Evolutionary conservation across 2,329 filamentous ascomycete species (phyloP), one percentile per base, ranked within the genome.

Genomic region (Alternaria solani): DNA sequence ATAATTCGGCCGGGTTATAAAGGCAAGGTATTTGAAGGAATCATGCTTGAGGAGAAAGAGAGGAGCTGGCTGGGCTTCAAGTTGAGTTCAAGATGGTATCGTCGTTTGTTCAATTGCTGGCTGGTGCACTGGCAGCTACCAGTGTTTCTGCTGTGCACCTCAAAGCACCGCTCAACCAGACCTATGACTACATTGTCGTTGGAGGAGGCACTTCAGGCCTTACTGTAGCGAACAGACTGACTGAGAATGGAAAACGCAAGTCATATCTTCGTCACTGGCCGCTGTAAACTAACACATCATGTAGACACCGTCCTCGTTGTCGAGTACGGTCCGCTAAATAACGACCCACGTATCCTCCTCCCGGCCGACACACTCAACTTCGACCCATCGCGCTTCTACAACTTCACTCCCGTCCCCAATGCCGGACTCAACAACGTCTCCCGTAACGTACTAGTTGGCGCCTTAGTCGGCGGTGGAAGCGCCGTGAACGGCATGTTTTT

Each of bases 401-500:
- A 65, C 34, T 54, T 67, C 5, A 62, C 62, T 1, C 63, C 56
- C 1, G 51, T 57, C 12, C 64, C 64, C 1, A 54, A 59, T 7
- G 25, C 55, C 3, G 57, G 58, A 14, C 54, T 67, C n/a, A 61
- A 63, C 12, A 67, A 68, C 23, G 5, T 14, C 5, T 59, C 57
- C 3, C 39, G 30, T 7, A 28, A 12, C 23, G 61, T 75, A 5
- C 32, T 41, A 2, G 63, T 63, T 7, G 72, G 68, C 12, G 63
- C 63, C 1, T 60, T 72, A 4, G 71, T 78, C 1, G 75, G 76
- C 8, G 77, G 76, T 2, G 66, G 72, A 23, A 67, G 63, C 23
- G 69, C 69, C 1, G 65, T 77, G 28, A 78, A 79, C 59, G 73
- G 71, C 36, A 71, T 78, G 70, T 65, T 70, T 43, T 75, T 75